Evolutionary conservation across 495 filamentous ascomycete species (phyloP), one percentile per base, ranked within the genome.

Genomic region (Geopyxis carbonaria): DNA sequence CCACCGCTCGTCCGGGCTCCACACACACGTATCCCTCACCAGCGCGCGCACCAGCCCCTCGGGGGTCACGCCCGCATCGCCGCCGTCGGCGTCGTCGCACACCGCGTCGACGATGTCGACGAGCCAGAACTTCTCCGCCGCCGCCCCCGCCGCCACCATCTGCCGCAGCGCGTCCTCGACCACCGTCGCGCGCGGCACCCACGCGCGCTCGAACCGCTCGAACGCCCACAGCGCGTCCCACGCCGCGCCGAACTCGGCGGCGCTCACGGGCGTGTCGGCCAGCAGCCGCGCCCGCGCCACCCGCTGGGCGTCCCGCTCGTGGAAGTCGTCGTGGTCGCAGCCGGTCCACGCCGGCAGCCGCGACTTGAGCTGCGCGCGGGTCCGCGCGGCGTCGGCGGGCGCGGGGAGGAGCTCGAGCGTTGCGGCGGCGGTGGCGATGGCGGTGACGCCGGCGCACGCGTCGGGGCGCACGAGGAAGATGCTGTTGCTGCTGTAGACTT

Each of bases 401-500:
- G 32, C 31, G 18, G 51, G 51, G 14, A 55, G 36, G 3, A 50
- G 40, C 14, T 55, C 51, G 22, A 54, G 27, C 25, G 48, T 44
- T 16, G 41, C 37, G 28, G 30, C 19, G 3, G 31, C 42, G 7
- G 45, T 49, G 13, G 51, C 48, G 14, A 45, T 45, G 4, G 41
- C 45, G 10, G 34, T 53, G 5, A 53, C 29, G 38, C 28, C n/a
- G 7, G 38, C 19, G 1, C 23, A 16, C 14, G 28, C 3, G 16
- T 47, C 33, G 5, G 23, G 15, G 20, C 60, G 59, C 25, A 73
- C 55, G 19, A 81, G 53, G 56, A 73, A 72, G 29, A 80, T 55
- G 11, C 73, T 73, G 46, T 82, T 82, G 6, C 76, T 80, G 10
- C 76, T 79, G 45, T 77, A 72, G 35, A 82, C 76, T 56, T 81